Evolutionary conservation across 495 filamentous ascomycete species (phyloP).

Genomic region (Hyaloscypha bicolor): DNA sequence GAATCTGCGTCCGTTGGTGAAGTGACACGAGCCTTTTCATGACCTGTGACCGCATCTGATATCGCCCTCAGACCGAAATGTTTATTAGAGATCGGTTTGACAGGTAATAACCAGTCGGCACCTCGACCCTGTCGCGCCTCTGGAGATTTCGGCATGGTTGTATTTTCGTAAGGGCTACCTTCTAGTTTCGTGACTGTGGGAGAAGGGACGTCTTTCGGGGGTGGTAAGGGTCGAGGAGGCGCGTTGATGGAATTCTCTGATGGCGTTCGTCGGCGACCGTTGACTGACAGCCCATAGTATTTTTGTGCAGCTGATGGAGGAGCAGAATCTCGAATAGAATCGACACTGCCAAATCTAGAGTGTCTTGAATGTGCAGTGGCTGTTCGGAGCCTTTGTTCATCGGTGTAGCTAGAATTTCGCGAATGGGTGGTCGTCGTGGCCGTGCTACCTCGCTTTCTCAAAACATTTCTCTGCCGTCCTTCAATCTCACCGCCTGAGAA

Average conservation of each 20-base stretch:
- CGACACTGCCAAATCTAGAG: slow-evolving; percentile 77
- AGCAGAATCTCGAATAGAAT: slow-evolving; percentile 49
- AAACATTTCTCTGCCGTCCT: slow-evolving; percentile 69
- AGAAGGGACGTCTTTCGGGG: slow-evolving; percentile 38
- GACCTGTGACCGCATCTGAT: slow-evolving; percentile 75
- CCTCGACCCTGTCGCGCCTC: slow-evolving; percentile 46
- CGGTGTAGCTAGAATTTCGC: slow-evolving; percentile 70
- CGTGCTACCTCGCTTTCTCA: slow-evolving; percentile 68
- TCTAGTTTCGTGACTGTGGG: slow-evolving; percentile 73
- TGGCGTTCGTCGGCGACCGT: slow-evolving; percentile 48
- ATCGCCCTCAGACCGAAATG: slow-evolving; percentile 70
- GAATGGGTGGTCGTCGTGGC: slow-evolving; percentile 56
- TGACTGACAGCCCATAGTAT: slow-evolving; percentile 59
- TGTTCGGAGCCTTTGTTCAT: slow-evolving; percentile 65
- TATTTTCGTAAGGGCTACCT: slow-evolving; percentile 49
- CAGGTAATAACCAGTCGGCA: slow-evolving; percentile 55
- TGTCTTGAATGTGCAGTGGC: slow-evolving; percentile 66
- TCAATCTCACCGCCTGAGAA: slow-evolving; percentile 90
- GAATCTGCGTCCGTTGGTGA: slow-evolving; percentile 46
- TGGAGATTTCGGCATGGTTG: slow-evolving; percentile 52
- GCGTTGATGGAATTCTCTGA: slow-evolving; percentile 48
- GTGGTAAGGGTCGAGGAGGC: slow-evolving; percentile 48
- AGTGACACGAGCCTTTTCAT: slow-evolving; percentile 55
- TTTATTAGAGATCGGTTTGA: slow-evolving; percentile 52
- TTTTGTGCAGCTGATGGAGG: slow-evolving; percentile 54